phyloP scores from a whole-genome alignment of 1,139 yeast genomes.

The Yamadazyma siamensis region DNA sequence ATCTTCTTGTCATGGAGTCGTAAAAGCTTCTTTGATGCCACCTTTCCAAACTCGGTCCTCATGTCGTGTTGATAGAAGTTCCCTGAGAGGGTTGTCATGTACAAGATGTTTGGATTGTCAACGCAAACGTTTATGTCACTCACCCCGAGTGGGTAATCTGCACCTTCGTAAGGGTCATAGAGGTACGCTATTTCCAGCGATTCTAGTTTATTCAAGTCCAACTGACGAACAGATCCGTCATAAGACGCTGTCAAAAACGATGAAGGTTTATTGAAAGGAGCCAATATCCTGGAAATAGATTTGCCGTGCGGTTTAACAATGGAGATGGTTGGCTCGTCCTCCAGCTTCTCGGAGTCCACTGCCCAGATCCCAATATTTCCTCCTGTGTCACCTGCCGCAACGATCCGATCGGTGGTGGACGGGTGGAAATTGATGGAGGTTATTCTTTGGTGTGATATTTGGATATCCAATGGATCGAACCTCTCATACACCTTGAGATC shows the following conservation, averaged over 20 bases:
- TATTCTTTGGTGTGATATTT: constrained; percentile 70
- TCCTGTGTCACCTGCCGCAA: constrained; percentile 81
- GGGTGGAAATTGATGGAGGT: constrained; percentile 79
- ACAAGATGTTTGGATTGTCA: constrained; percentile 51
- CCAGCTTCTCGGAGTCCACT: constrained; percentile 37
- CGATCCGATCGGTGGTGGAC: constrained; percentile 52
- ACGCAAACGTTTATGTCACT: constrained; percentile 56
- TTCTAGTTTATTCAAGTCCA: constrained; percentile 61
- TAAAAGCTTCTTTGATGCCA: constrained; percentile 31
- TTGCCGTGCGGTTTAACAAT: constrained; percentile 75
- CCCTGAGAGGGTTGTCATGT: constrained; percentile 76
- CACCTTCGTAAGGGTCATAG: constrained; percentile 45
- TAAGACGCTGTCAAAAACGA: constrained; percentile 71
- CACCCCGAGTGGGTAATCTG: constrained; percentile 45
- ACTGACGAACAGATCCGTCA: constrained; percentile 77
- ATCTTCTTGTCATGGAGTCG: constrained; percentile 85
- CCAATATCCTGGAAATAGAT: constrained; percentile 60
- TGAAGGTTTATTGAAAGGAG: constrained; percentile 48
- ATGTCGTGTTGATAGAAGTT: constrained; percentile 69
- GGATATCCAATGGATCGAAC: constrained; percentile 68
- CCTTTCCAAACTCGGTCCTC: constrained; percentile 41
- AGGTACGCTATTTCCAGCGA: constrained; percentile 57
- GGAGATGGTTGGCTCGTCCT: constrained; percentile 52
- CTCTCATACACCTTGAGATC: constrained; percentile 48
- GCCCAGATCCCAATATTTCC: constrained; percentile 94